These are phyloP conservation scores for Ganoderma leucocontextum DNA, from an alignment of 1,284 basidiomycete genomes.

Conservation along the genomic window DNA sequence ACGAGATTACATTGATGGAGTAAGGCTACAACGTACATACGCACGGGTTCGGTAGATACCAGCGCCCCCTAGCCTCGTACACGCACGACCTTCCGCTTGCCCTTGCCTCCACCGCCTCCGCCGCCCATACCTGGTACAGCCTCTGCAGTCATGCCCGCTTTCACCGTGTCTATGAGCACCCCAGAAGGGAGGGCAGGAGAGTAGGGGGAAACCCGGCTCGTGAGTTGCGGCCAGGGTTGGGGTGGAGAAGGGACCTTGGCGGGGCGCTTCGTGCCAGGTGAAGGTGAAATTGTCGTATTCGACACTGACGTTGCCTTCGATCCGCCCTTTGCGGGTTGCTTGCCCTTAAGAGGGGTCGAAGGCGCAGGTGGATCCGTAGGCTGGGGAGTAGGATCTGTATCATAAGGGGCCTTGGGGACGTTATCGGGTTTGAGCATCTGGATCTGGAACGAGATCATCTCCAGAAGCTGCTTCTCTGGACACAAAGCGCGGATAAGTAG, in stretches of 20 bases:
- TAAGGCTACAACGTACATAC: constrained; percentile 29
- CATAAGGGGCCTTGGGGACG: constrained; percentile 74
- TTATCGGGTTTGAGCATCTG: constrained; percentile 78
- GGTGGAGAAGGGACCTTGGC: constrained; percentile 60
- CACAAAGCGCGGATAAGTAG: constrained; percentile 17
- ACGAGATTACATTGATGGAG: constrained; percentile 28
- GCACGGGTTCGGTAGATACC: constrained; percentile 11
- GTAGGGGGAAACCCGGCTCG: constrained; percentile 64
- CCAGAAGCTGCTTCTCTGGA: constrained; percentile 85
- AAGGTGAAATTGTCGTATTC: constrained; percentile 35
- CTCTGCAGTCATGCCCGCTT: constrained; percentile 80
- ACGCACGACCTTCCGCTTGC: constrained; percentile 81
- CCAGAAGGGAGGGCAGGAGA: constrained; percentile 79
- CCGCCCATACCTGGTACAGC: constrained; percentile 43
- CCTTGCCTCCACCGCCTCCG: constrained; percentile 60
- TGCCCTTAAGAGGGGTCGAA: constrained; percentile 47
- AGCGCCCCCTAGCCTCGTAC: constrained; percentile 59
- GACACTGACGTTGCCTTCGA: constrained; percentile 38
- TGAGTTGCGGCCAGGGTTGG: constrained; percentile 59
- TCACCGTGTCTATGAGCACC: constrained; percentile 78
- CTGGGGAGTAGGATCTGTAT: constrained; percentile 38
- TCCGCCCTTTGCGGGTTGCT: constrained; percentile 50
- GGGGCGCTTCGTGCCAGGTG: constrained; percentile 45
- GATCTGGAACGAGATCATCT: constrained; percentile 79
- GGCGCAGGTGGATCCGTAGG: constrained; percentile 37